Base-by-base conservation (phyloP, 305 asterid genomes). In the Fraxinus nigra region DNA sequence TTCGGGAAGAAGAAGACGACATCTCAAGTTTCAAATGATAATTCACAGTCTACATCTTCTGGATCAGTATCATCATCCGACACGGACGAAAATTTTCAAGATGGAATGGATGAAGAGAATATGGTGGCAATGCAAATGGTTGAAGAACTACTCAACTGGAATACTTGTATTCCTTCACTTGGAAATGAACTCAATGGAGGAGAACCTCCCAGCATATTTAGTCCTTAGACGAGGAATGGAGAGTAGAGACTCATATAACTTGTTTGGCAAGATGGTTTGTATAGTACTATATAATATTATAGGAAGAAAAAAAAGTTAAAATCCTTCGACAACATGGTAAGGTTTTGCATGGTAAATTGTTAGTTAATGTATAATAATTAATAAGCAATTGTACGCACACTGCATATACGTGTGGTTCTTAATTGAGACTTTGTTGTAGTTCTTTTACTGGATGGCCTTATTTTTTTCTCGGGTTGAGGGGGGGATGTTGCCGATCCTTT, bases 71-170 rank as follows among this genome's bases (percentile, higher is more conserved):
- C 80, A 0, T 38, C 86, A 18, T 70, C 87, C 0, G 86, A 77
- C 5, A 20, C 72, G 16, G 88, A 78, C 72, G 84, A 83, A 32
- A 84, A 56, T 13, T 46, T 35, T 72, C 85, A 75, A 38, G 35
- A 72, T 11, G 72, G 76, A 69, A 81, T 87, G 87, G 97, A 93
- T 32, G 97, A 91, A 72, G 94, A 92, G 86, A 89, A 90, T 8
- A 85, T 85, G 75, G 87, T 86, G 72, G 97, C 98, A 11, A 80
- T 90, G 95, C 95, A 92, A 56, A 93, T 94, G 98, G 93, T 94
- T 35, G 98, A 94, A 81, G 98, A 94, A 81, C 84, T 92, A 61
- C 97, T 94, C 63, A 86, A 88, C 78, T 91, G 93, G 86, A 92
- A 86, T 77, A 85, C n/a, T 46, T 4, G 1, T 4, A 46, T 46